Evolutionary conservation across 169 alveolate species (phyloP), one percentile per base, ranked within the genome.

Genomic region (Cryptosporidium meleagridis): DNA sequence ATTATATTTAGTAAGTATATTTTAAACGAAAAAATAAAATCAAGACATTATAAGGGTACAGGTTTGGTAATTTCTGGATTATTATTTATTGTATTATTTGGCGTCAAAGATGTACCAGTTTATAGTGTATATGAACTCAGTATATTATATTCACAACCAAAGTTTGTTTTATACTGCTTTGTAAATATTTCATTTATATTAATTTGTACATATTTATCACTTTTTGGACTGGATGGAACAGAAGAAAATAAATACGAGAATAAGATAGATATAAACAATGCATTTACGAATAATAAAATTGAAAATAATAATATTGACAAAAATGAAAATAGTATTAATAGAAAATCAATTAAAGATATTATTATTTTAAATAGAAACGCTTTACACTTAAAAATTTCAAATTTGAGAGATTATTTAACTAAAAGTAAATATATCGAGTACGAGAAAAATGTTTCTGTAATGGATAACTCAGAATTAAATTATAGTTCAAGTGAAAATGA

Each of bases 31-130:
- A 69, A 80, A 26, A 62, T 67, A 12, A 80, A 44, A 26, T 41
- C 48, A 29, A 62, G 73, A 7, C 89, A 80, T 33, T 62, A 62
- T n/a, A 62, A 80, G 31, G 89, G 89, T 9, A 65, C 89, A n/a
- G 12, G 35, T 29, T 23, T 59, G 48, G 89, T 80, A 10, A 80
- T 80, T 44, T 4, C 23, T 48, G 89, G 89, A 26, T 29, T 80
- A 39, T n/a, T 80, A 21, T 21, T 80, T 31, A 41, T 80, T 5
- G 31, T 80, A 62, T 18, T 80, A 8, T 80, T 80, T 80, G 89
- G 89, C n/a, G 8, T 80, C 8, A 59, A 80, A 18, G 89, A 80
- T 45, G 75, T 80, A 16, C 89, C 65, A 26, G 75, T 31, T 29
- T 80, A 44, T 62, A 80, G 18, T 33, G 70, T 80, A 39, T 18